Conservation (phyloP, 768 basidiomycete genomes). For the Termitomyces sp. region DNA sequence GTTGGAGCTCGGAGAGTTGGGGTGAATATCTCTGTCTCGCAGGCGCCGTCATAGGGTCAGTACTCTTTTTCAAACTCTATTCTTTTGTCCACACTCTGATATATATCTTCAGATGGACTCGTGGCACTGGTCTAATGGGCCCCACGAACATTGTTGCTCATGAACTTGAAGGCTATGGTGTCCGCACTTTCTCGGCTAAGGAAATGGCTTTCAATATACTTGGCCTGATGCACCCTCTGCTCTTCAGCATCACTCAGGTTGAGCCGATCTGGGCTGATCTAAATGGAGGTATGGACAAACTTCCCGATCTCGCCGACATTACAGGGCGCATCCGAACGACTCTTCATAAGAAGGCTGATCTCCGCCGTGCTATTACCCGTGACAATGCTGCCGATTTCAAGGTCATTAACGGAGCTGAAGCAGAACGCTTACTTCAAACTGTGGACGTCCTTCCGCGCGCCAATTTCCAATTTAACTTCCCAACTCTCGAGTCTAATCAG, state of each 20-base stretch:
- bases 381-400: slow-evolving; percentile 98
- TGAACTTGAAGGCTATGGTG: slow-evolving; percentile 87
- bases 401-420: slow-evolving; percentile 81
- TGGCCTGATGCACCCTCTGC: slow-evolving; percentile 96
- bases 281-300: slow-evolving; percentile 96
- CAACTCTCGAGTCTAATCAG: slow-evolving; percentile 68
- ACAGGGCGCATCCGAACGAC: slow-evolving; percentile 80
- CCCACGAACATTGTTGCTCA: slow-evolving; percentile 94
- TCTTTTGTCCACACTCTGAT: neutral
- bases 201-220: slow-evolving; percentile 99
- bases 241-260: slow-evolving; percentile 99
- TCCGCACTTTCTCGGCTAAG: slow-evolving; percentile 98
- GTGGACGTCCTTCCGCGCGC: slow-evolving; percentile 93
- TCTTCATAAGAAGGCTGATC: slow-evolving; percentile 82
- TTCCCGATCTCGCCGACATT: slow-evolving; percentile 91
- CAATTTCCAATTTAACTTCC: slow-evolving; percentile 97
- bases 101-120: slow-evolving; percentile 71
- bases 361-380: slow-evolving; percentile 87
- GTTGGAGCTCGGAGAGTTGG: slow-evolving; percentile 98
- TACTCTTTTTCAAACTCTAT: slow-evolving; percentile 1
- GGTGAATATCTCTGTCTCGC: slow-evolving; percentile 98
- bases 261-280: slow-evolving; percentile 99
- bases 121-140: slow-evolving; percentile 96
- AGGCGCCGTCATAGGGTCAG: slow-evolving; percentile 95
- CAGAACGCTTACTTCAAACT: slow-evolving; percentile 88